Conservation (phyloP, 371 early-diverging fungal genomes). For the Rhizomucor pusillus region DNA sequence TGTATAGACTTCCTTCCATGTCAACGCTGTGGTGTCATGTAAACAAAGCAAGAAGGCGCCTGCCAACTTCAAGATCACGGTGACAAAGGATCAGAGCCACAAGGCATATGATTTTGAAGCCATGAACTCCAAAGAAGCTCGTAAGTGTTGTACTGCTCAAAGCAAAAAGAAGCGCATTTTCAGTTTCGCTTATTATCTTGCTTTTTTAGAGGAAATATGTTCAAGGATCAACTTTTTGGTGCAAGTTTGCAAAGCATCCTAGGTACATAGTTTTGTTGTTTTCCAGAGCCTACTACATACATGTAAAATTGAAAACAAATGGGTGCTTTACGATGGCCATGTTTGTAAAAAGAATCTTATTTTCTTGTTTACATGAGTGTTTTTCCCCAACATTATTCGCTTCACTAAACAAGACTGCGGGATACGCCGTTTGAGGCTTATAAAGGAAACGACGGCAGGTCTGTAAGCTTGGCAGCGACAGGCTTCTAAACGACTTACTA, state of each 20-base stretch:
- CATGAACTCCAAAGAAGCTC: constrained; percentile 62
- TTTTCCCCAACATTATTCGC: too few species aligned
- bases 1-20: constrained; percentile 72
- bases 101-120: constrained; percentile 86
- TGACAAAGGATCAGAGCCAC: constrained; percentile 61
- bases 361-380: too few species aligned
- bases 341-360: too few species aligned
- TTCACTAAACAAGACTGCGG: too few species aligned
- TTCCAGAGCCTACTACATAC: too few species aligned
- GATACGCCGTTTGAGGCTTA: too few species aligned
- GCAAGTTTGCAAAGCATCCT: constrained; percentile 38
- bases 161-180: background rate
- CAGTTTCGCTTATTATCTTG: too few species aligned
- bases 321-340: too few species aligned
- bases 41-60: constrained; percentile 75
- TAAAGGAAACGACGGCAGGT: too few species aligned
- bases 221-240: constrained; percentile 38
- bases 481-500: too few species aligned
- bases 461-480: too few species aligned
- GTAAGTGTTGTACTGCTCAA: constrained; percentile 40
- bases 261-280: background rate
- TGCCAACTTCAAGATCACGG: constrained; percentile 71
- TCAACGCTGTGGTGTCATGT: constrained; percentile 73
- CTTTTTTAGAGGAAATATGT: constrained; percentile 40
- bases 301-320: too few species aligned